Evolutionary conservation across 163 green algal species (phyloP), one percentile per base, ranked within the genome.

Genomic region (Chloromonas sp.): DNA sequence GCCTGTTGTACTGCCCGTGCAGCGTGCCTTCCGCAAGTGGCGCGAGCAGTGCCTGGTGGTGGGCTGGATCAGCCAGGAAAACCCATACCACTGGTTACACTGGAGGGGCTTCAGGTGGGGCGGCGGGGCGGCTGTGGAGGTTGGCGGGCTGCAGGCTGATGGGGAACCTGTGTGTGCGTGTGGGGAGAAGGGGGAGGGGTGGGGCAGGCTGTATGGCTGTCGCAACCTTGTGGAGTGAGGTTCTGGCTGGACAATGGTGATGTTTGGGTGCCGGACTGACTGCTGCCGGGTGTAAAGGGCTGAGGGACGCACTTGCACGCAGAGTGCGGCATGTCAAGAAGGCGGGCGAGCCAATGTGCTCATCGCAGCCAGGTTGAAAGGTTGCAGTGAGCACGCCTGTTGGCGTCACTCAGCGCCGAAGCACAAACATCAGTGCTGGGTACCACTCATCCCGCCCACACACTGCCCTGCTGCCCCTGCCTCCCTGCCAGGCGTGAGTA

Each of bases 51-150:
- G 77, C 77, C n/a, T 60, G 77, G 2, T 2, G 14, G 57, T 57
- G 77, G 77, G 77, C 15, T 81, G 77, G 77, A n/a, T 57, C 14
- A 81, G 77, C n/a, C 36, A 60, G 13, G 77, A 81, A 57, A 81
- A 81, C 77, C 77, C 77, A 2, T 81, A 60, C n/a, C 77, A 81
- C 77, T 81, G 77, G 77, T 15, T 60, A 57, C 77, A 81, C 77
- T 81, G 77, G 77, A 60, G 57, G 0, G 15, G 13, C 77, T 81
- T 61, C 77, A 81, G 77, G 77, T 81, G 77, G 1, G 2, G 3
- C 14, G 71, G 71, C 8, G 71, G 8, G 66, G 66, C 8, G 66
- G 36, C 36, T 36, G 36, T 36, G 36, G 36, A 36, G 36, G 36
- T 36, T 36, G 36, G 36, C 36, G 36, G 36, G 36, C 36, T 36